Conservation (phyloP, 2,329 filamentous ascomycete species). For the Fonsecaea nubica region DNA sequence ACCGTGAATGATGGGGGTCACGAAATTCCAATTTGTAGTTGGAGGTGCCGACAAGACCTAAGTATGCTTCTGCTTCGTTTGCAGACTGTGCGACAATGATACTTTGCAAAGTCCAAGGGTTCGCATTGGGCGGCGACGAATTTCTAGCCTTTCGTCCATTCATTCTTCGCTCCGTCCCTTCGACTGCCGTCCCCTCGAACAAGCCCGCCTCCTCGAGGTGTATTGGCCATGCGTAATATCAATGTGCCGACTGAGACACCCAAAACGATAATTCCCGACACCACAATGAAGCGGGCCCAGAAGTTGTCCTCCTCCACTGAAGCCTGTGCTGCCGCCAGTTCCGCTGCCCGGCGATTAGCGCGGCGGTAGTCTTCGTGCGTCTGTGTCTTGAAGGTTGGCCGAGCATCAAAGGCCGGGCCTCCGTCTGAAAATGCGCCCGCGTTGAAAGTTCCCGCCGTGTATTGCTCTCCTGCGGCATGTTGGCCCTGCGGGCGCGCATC, state of each 20-base stretch:
- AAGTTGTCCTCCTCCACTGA: constrained; percentile 47
- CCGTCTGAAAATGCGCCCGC: constrained; percentile 40
- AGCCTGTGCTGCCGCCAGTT: constrained; percentile 44
- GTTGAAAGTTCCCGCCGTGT: constrained; percentile 33
- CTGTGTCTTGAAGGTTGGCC: constrained; percentile 76
- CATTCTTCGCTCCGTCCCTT: constrained; percentile 31
- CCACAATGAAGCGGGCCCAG: constrained; percentile 47
- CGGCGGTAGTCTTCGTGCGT: constrained; percentile 64
- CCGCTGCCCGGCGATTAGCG: constrained; percentile 51
- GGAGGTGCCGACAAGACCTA: not conserved
- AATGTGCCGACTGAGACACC: constrained; percentile 44
- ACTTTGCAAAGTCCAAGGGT: no score
- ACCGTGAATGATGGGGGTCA: no score
- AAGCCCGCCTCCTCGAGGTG: constrained; percentile 33
- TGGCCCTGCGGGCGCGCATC: constrained; percentile 63
- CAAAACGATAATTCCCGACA: constrained; percentile 48
- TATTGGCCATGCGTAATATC: constrained; percentile 32
- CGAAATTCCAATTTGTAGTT: not conserved
- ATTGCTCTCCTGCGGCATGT: constrained; percentile 14
- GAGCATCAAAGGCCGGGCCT: constrained; percentile 71
- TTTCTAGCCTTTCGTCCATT: constrained; percentile 32
- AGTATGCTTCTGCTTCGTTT: no score
- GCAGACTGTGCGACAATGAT: no score
- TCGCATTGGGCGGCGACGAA: not conserved
- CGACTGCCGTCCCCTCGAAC: constrained; percentile 37